Evolutionary conservation across 2,329 filamentous ascomycete species (phyloP).

Genomic region (Alternaria panax): DNA sequence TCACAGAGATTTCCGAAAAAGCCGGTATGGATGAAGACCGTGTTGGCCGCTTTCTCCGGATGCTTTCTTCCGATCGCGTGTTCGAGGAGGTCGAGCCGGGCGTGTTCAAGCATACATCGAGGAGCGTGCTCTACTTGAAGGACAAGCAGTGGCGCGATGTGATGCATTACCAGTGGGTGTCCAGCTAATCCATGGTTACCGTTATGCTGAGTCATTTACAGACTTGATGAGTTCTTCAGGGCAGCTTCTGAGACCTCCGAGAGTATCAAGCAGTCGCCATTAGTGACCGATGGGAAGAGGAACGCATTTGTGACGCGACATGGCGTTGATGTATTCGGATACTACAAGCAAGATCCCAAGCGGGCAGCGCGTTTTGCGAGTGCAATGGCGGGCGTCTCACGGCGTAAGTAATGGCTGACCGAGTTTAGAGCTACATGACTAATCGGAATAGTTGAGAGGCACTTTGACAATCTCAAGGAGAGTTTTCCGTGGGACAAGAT

Average conservation of each 20-base stretch:
- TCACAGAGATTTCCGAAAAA: conserved; percentile 22
- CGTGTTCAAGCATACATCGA: conserved; percentile 30
- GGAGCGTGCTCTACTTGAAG: conserved; percentile 18
- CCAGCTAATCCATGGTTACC: background rate
- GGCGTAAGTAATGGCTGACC: conserved; percentile 11
- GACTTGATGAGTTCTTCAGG: conserved; percentile 40
- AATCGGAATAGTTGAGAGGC: conserved; percentile 27
- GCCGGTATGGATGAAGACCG: conserved; percentile 24
- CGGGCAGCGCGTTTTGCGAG: conserved; percentile 37
- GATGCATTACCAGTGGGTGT: conserved; percentile 24
- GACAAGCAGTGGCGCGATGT: conserved; percentile 23
- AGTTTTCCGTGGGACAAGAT: conserved; percentile 39
- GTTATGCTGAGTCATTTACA: background rate
- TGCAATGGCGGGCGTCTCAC: conserved; percentile 39
- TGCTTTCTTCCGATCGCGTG: conserved; percentile 24
- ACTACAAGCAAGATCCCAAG: conserved; percentile 34
- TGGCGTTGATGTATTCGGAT: conserved; percentile 34
- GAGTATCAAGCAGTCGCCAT: conserved; percentile 19
- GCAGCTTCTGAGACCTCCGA: conserved; percentile 31
- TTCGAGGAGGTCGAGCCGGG: conserved; percentile 24
- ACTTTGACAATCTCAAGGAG: conserved; percentile 31
- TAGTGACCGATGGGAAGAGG: conserved; percentile 6
- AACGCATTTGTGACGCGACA: conserved; percentile 35
- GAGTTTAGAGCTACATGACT: background rate
- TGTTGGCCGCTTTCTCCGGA: conserved; percentile 21